A percentile compares a stretch with the other conserved stretches of the same genome.
Evolutionary conservation across 2,329 filamentous ascomycete species (phyloP).

Genomic region (Trichophaea hybrida): DNA sequence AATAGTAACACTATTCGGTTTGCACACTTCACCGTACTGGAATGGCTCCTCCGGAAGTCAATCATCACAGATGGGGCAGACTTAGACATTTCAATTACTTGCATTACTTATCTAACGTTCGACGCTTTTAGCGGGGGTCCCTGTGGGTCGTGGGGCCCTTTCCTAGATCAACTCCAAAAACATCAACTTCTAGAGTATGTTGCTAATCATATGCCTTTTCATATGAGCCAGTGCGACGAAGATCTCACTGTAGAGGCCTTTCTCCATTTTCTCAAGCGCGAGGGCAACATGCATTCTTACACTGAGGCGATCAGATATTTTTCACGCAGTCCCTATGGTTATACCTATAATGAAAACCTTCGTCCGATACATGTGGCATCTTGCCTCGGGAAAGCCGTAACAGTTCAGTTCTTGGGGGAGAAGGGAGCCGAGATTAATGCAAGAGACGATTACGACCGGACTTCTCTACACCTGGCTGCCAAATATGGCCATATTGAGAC

Average conservation of each 20-base stretch:
- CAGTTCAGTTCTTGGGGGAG: background rate
- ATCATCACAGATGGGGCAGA: background rate
- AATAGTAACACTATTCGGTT: conserved; percentile 25
- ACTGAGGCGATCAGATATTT: background rate
- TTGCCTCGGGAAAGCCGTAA: background rate
- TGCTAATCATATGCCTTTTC: background rate
- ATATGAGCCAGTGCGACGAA: background rate
- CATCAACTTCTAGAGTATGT: conserved; percentile 5
- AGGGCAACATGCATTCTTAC: conserved; percentile 1
- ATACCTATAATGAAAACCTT: background rate
- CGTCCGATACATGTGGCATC: background rate
- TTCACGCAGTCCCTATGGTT: background rate
- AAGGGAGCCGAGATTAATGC: too few relatives aligned
- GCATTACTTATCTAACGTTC: conserved; percentile 4
- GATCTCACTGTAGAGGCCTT: background rate
- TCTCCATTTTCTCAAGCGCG: background rate
- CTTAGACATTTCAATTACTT: background rate
- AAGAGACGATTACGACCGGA: too few relatives aligned
- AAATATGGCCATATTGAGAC: too few relatives aligned
- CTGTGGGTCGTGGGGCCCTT: background rate
- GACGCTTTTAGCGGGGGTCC: conserved; percentile 1
- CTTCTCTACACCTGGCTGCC: too few relatives aligned
- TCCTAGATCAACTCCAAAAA: background rate
- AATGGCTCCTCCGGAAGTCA: conserved; percentile 24
- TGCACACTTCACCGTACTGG: conserved; percentile 28